These are phyloP conservation scores for Annona cherimola DNA, from an alignment of 164 flowering plant genomes.

Conservation along the genomic window DNA sequence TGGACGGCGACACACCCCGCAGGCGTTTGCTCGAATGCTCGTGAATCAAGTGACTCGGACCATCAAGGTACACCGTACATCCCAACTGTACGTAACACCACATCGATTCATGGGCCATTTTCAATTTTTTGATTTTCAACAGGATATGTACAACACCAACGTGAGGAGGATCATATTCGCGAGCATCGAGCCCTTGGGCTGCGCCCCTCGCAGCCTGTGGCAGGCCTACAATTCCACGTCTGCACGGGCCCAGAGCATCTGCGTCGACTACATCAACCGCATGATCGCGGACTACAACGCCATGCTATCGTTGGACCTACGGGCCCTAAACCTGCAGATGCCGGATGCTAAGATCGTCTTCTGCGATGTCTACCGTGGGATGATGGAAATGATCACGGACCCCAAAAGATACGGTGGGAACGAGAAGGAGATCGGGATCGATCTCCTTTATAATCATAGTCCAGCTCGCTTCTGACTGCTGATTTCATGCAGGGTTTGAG, in stretches of 20 bases:
- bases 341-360: slow-evolving; percentile 40
- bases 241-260: slow-evolving; percentile 6
- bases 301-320: slow-evolving; percentile 33
- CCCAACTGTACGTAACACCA: background rate
- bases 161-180: slow-evolving; percentile 46
- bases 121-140: background rate
- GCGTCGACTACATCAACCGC: slow-evolving; percentile 41
- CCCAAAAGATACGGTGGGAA: slow-evolving; percentile 40
- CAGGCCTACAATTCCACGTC: slow-evolving; percentile 15
- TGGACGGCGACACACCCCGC: slow-evolving; percentile 14
- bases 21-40: slow-evolving; percentile 32
- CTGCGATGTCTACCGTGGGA: slow-evolving; percentile 61
- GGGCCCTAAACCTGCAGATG: slow-evolving; percentile 31
- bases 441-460: background rate
- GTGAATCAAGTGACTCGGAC: slow-evolving; percentile 40
- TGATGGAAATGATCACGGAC: slow-evolving; percentile 41
- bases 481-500: slow-evolving; percentile 39
- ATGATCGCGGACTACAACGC: slow-evolving; percentile 39
- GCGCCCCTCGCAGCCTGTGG: slow-evolving; percentile 44
- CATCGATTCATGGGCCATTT: background rate
- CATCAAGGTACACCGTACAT: slow-evolving; percentile 16
- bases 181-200: slow-evolving; percentile 65
- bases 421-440: too few species aligned
- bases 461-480: background rate
- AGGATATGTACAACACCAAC: slow-evolving; percentile 40